Percentiles rank a stretch among this genome's conserved stretches.
Evolutionary conservation across 2,329 filamentous ascomycete species (phyloP).

Genomic region (Verticillium longisporum): DNA sequence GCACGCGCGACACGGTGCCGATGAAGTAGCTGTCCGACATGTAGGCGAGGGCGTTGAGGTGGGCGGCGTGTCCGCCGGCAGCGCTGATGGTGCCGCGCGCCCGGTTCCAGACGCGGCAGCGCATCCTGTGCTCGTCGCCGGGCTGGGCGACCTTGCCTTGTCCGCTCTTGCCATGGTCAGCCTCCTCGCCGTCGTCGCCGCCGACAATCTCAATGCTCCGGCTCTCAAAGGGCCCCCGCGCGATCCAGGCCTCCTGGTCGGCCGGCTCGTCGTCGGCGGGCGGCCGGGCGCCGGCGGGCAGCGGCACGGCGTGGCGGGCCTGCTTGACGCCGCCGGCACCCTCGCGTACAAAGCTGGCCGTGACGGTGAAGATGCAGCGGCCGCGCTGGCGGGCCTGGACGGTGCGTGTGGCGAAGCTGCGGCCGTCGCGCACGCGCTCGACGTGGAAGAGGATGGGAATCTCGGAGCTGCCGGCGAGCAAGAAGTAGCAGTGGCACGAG

Average conservation of each 20-base stretch:
- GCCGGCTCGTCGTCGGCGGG: slow-evolving; percentile 29
- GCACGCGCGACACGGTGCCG: slow-evolving; percentile 75
- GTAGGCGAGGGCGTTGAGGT: slow-evolving; percentile 84
- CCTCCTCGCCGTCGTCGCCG: slow-evolving; percentile 27
- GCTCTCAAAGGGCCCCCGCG: slow-evolving; percentile 41
- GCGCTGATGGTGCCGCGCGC: slow-evolving; percentile 67
- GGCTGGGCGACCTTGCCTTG: not conserved
- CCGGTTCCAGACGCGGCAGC: slow-evolving; percentile 67
- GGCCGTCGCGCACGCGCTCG: slow-evolving; percentile 84
- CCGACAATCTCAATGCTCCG: slow-evolving; percentile 36
- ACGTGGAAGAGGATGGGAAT: slow-evolving; percentile 93
- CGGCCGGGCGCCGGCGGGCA: slow-evolving; percentile 39
- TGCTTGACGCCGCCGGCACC: slow-evolving; percentile 42
- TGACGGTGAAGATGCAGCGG: slow-evolving; percentile 90
- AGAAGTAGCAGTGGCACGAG: slow-evolving; percentile 98
- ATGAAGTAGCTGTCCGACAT: slow-evolving; percentile 93
- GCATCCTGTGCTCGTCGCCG: slow-evolving; percentile 44
- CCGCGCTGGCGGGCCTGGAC: slow-evolving; percentile 92
- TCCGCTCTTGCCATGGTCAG: no score
- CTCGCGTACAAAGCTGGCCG: slow-evolving; percentile 76
- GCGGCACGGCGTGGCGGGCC: slow-evolving; percentile 59
- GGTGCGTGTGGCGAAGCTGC: slow-evolving; percentile 83
- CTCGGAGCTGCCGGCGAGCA: slow-evolving; percentile 78
- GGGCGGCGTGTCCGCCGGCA: slow-evolving; percentile 68
- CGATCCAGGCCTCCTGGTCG: slow-evolving; percentile 42